A percentile compares a stretch with the other conserved stretches of the same genome.
phyloP scores from a whole-genome alignment of 768 basidiomycete genomes.

The Galerina sulciceps region DNA sequence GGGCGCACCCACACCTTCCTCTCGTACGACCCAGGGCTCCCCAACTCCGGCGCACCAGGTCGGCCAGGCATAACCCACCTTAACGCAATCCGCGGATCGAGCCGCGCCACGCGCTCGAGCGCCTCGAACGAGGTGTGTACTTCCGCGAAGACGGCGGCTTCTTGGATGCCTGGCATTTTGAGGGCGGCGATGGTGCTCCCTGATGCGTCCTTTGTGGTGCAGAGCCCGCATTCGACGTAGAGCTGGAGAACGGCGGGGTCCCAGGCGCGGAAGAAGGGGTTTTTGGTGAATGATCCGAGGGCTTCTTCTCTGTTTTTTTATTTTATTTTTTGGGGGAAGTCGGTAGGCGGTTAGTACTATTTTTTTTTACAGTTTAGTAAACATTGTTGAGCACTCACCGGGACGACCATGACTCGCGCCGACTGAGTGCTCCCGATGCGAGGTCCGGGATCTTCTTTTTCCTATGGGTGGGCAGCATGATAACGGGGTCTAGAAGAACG shows the following conservation, averaged over 20 bases:
- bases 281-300: conserved; percentile 44
- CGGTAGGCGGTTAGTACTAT: background rate
- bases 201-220: too few relatives aligned
- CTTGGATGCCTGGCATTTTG: conserved; percentile 70
- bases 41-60: conserved; percentile 40
- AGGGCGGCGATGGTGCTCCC: conserved; percentile 55
- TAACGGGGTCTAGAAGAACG: conserved; percentile 81
- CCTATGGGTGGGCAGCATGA: conserved; percentile 43
- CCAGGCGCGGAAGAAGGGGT: conserved; percentile 76
- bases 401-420: conserved; percentile 69
- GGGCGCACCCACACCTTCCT: conserved; percentile 49
- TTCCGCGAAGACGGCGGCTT: conserved; percentile 65
- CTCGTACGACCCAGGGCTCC: conserved; percentile 34
- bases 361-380: background rate
- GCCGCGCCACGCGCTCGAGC: conserved; percentile 40
- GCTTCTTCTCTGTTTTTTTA: conserved; percentile 63
- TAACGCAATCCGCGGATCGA: conserved; percentile 56
- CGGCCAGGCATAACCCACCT: conserved; percentile 60
- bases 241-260: conserved; percentile 60
- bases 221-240: conserved; percentile 66
- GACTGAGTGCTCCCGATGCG: conserved; percentile 51
- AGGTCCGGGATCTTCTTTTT: conserved; percentile 21
- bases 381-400: conserved; percentile 45
- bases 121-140: conserved; percentile 42
- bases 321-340: too few relatives aligned